phyloP scores from a whole-genome alignment of 208 protist genomes.

The Naegleria gruberi region DNA sequence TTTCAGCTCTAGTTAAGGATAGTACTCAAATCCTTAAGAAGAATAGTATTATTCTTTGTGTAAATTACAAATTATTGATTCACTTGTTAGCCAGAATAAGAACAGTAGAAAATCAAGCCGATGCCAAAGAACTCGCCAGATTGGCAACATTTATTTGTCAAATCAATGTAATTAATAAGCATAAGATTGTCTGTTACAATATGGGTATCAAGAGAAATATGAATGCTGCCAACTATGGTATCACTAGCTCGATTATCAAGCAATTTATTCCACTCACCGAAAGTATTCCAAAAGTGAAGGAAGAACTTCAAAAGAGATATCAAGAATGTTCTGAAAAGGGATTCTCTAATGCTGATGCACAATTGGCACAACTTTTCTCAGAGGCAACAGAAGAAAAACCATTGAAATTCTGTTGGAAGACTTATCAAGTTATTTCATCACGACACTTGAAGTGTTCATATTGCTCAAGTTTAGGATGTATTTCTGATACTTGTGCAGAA shows the following conservation, averaged over 20 bases:
- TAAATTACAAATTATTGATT: conserved; percentile 6
- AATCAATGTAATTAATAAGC: conserved; percentile 4
- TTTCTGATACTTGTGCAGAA: background rate
- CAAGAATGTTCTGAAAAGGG: background rate
- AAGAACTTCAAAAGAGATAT: background rate
- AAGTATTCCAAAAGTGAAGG: background rate
- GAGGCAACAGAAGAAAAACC: background rate
- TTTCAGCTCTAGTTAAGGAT: background rate
- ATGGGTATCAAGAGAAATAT: conserved; percentile 20
- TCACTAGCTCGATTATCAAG: background rate
- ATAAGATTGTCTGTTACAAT: background rate
- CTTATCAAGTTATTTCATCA: background rate
- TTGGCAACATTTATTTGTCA: background rate
- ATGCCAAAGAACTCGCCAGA: background rate
- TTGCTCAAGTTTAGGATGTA: background rate
- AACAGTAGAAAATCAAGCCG: background rate
- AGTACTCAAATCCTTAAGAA: conserved; percentile 4
- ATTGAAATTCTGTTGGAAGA: conserved; percentile 5
- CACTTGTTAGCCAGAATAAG: background rate
- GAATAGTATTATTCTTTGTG: background rate
- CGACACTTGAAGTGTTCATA: background rate
- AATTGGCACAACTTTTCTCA: background rate
- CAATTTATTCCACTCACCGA: background rate
- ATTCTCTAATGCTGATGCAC: background rate
- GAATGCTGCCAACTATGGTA: conserved; percentile 1